phyloP scores from a whole-genome alignment of 352 stramenopile species.

The Phytophthora chlamydospora region DNA sequence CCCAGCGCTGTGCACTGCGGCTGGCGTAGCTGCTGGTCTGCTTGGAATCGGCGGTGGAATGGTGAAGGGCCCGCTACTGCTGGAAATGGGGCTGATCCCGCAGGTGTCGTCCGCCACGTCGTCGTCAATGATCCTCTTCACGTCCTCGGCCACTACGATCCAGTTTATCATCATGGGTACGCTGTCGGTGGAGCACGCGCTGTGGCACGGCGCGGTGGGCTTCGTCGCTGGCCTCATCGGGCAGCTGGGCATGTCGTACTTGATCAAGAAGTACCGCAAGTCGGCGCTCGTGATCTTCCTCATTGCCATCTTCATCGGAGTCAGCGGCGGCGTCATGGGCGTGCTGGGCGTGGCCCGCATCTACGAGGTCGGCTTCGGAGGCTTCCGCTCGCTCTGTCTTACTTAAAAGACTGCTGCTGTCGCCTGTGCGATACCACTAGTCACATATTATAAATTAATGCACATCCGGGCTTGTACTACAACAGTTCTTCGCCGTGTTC shows the following conservation, averaged over 20 bases:
- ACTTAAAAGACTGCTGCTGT: constrained; percentile 16
- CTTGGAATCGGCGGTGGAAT: constrained; percentile 92
- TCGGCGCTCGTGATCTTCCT: constrained; percentile 82
- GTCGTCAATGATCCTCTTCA: constrained; percentile 94
- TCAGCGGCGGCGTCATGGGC: constrained; percentile 77
- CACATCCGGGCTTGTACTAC: constrained; percentile 8
- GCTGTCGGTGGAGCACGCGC: constrained; percentile 90
- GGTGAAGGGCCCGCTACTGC: constrained; percentile 89
- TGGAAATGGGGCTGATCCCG: constrained; percentile 90
- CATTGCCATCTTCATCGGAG: constrained; percentile 72
- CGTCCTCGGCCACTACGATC: constrained; percentile 95
- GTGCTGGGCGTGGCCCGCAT: constrained; percentile 66
- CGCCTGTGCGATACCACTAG: constrained; percentile 9
- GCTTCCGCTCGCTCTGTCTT: constrained; percentile 75
- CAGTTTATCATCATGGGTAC: constrained; percentile 95
- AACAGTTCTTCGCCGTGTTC: background rate
- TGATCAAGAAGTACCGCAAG: constrained; percentile 93
- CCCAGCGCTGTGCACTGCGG: constrained; percentile 71
- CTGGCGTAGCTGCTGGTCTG: constrained; percentile 73
- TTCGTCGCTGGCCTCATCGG: constrained; percentile 92
- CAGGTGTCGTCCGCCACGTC: constrained; percentile 90
- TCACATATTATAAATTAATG: constrained; percentile 32
- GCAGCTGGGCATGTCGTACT: constrained; percentile 91
- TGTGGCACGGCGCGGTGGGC: constrained; percentile 91
- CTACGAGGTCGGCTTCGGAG: constrained; percentile 62